phyloP scores from a whole-genome alignment of 2,329 filamentous ascomycete genomes.

The Aspergillus tanneri region DNA sequence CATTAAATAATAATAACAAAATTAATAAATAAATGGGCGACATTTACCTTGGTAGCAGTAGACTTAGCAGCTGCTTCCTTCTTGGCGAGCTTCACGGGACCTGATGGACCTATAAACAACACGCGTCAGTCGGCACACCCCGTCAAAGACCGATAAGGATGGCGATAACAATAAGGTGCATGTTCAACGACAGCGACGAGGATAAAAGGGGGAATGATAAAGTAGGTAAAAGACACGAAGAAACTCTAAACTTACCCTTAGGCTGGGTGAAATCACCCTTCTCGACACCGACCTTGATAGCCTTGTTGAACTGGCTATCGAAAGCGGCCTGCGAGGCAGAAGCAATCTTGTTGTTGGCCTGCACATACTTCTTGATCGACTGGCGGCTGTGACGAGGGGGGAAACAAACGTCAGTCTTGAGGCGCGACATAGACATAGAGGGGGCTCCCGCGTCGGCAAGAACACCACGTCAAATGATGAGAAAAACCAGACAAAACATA shows the following conservation, averaged over 20 bases:
- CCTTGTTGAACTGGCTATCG: constrained; percentile 80
- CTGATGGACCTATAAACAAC: constrained; percentile 65
- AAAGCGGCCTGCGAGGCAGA: constrained; percentile 58
- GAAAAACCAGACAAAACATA: constrained; percentile 47
- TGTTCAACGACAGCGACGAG: background rate
- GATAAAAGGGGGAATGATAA: background rate
- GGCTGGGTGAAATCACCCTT: constrained; percentile 85
- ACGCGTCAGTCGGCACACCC: constrained; percentile 30
- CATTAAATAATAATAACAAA: background rate
- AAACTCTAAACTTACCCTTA: constrained; percentile 66
- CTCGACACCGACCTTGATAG: constrained; percentile 76
- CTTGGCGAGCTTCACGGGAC: constrained; percentile 89
- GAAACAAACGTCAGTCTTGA: constrained; percentile 33
- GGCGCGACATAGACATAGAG: constrained; percentile 16
- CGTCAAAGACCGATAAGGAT: constrained; percentile 8
- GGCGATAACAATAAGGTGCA: background rate
- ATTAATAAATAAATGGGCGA: background rate
- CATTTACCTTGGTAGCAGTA: constrained; percentile 37
- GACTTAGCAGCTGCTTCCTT: constrained; percentile 57
- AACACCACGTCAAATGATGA: constrained; percentile 3
- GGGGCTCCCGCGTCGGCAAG: constrained; percentile 20
- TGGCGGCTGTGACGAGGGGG: constrained; percentile 56
- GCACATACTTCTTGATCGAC: constrained; percentile 73
- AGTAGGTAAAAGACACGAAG: constrained; percentile 3
- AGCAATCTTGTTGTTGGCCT: constrained; percentile 66